phyloP scores from a whole-genome alignment of 1,284 basidiomycete genomes.

The Naganishia sp. region DNA sequence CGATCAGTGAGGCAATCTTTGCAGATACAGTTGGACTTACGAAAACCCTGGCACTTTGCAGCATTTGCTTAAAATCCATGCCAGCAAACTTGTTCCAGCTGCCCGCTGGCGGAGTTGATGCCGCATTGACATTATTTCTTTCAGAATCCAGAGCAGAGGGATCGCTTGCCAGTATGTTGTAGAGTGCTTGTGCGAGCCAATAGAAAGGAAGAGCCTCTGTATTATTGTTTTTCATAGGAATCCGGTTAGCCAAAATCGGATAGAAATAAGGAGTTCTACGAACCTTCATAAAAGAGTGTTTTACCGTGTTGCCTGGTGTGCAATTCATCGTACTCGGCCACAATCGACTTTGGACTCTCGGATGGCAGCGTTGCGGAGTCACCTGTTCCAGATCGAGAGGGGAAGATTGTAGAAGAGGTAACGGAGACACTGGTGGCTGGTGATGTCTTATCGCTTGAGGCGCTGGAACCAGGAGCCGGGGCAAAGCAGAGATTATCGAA shows the following conservation, averaged over 20 bases:
- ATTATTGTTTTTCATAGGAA: neutral
- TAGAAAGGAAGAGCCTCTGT: slow-evolving; percentile 55
- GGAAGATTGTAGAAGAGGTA: slow-evolving; percentile 2
- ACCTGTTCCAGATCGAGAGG: neutral
- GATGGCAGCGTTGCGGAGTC: slow-evolving; percentile 10
- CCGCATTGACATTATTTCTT: slow-evolving; percentile 28
- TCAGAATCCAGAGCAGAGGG: slow-evolving; percentile 15
- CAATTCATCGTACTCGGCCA: slow-evolving; percentile 12
- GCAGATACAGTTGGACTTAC: slow-evolving; percentile 22
- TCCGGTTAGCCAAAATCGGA: neutral
- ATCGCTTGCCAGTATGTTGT: slow-evolving; percentile 45
- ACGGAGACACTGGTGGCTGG: slow-evolving; percentile 4
- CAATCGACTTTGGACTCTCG: slow-evolving; percentile 3
- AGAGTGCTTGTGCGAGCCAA: slow-evolving; percentile 53
- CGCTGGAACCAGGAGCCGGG: slow-evolving; percentile 17
- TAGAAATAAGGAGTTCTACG: neutral
- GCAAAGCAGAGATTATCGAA: slow-evolving; percentile 51
- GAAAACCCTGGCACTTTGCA: slow-evolving; percentile 50
- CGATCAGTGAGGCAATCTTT: slow-evolving; percentile 2
- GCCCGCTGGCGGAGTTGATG: slow-evolving; percentile 1
- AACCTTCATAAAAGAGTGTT: slow-evolving; percentile 34
- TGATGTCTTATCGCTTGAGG: neutral
- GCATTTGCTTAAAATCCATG: slow-evolving; percentile 47
- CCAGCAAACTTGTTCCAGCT: slow-evolving; percentile 43
- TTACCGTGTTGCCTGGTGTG: slow-evolving; percentile 13